A percentile compares a stretch with the other conserved stretches of the same genome.
Evolutionary conservation across 805 yeast species (phyloP).

Genomic region (Kodamaea jinghongensis): DNA sequence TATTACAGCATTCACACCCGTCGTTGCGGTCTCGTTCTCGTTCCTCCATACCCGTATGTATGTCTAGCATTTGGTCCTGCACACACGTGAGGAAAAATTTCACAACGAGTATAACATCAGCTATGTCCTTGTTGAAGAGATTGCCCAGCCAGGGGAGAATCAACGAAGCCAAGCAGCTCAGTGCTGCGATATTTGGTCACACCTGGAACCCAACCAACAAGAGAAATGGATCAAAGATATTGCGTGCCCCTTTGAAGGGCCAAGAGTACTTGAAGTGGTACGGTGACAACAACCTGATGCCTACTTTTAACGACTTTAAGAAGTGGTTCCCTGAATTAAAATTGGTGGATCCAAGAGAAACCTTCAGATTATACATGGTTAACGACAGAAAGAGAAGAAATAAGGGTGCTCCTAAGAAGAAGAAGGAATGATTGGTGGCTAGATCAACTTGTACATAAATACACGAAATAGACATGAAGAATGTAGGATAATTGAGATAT

Average conservation of each 20-base stretch:
- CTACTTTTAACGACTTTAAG: constrained; percentile 60
- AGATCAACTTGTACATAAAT: constrained; percentile 1
- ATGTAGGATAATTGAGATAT: neutral
- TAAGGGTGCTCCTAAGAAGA: constrained; percentile 84
- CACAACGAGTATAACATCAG: neutral
- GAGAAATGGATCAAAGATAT: constrained; percentile 72
- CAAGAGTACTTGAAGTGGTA: constrained; percentile 68
- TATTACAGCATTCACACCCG: neutral
- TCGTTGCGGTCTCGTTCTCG: no score
- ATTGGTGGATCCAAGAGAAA: constrained; percentile 67
- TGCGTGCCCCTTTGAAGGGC: constrained; percentile 68
- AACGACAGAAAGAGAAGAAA: constrained; percentile 75
- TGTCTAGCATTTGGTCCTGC: no score
- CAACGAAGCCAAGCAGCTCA: constrained; percentile 53
- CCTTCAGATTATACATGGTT: constrained; percentile 63
- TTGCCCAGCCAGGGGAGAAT: constrained; percentile 48
- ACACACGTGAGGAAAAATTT: no score
- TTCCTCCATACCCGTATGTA: no score
- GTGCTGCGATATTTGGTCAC: constrained; percentile 66
- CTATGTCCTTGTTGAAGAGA: constrained; percentile 28
- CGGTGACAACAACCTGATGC: constrained; percentile 64
- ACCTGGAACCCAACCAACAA: constrained; percentile 62
- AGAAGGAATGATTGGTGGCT: constrained; percentile 19
- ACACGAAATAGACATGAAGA: neutral
- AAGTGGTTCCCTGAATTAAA: constrained; percentile 48